A percentile compares a stretch with the other conserved stretches of the same genome.
phyloP scores from a whole-genome alignment of 129 eudicot species.

The Chrysanthemum seticuspe region DNA sequence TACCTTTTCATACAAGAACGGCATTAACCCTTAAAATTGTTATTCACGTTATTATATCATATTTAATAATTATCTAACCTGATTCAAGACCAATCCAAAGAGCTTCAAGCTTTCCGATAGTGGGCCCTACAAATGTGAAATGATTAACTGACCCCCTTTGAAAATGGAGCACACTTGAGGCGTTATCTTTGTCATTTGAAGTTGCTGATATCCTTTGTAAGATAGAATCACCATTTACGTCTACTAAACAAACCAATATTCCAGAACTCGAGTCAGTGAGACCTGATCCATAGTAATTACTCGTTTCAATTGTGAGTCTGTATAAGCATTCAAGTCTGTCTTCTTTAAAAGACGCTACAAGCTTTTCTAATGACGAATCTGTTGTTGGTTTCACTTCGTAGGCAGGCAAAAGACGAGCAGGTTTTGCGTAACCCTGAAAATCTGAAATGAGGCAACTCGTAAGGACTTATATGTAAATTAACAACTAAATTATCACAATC shows the following conservation, averaged over 20 bases:
- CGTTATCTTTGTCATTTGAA: slow-evolving; percentile 19
- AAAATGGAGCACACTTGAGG: slow-evolving; percentile 44
- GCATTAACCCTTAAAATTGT: background rate
- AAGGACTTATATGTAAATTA: too few species aligned
- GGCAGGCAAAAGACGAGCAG: slow-evolving; percentile 75
- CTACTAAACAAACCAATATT: slow-evolving; percentile 69
- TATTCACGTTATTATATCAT: background rate
- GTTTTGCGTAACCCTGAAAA: slow-evolving; percentile 85
- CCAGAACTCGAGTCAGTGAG: slow-evolving; percentile 65
- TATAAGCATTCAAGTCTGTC: slow-evolving; percentile 48
- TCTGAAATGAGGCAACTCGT: slow-evolving; percentile 44
- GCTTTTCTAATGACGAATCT: slow-evolving; percentile 43
- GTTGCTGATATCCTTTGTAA: slow-evolving; percentile 68
- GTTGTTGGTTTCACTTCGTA: slow-evolving; percentile 41
- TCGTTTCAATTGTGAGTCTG: slow-evolving; percentile 64
- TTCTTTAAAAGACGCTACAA: slow-evolving; percentile 27
- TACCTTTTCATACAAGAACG: background rate
- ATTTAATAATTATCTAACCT: slow-evolving; percentile 44
- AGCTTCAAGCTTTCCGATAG: slow-evolving; percentile 57
- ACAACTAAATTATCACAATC: too few species aligned
- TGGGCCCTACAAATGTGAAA: slow-evolving; percentile 74
- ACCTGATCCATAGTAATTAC: slow-evolving; percentile 69
- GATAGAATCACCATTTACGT: slow-evolving; percentile 76
- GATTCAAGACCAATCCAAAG: slow-evolving; percentile 89
- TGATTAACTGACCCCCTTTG: slow-evolving; percentile 63